Base-by-base conservation (phyloP, 257 asterid species). In the Hygrophila difformis region DNA sequence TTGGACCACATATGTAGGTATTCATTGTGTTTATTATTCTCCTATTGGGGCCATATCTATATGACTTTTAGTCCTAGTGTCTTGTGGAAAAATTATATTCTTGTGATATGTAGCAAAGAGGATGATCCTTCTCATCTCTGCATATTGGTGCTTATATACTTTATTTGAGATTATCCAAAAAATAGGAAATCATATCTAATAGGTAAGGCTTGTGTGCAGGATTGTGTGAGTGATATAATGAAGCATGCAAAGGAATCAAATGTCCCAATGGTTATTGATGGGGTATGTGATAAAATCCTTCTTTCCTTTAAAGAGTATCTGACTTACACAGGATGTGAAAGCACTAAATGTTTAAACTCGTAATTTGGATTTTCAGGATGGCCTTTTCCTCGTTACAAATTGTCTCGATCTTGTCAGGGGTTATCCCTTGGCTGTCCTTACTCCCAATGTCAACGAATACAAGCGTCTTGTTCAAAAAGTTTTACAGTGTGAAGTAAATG, bases 201-300 rank as follows among this genome's bases (percentile, higher is more conserved):
- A n/a, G n/a, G n/a, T 49, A 13, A 33, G 33, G 31, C 19, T 52
- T 61, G 31, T 65, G 53, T 67, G 22, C 84, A 85, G 96, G 93
- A 80, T 57, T 86, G 95, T 61, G 99, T 91, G 55, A 70, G 88
- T 66, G 65, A 76, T 51, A 86, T 91, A 70, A 82, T 86, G 84
- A 86, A 72, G 78, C 89, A 57, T 52, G 99, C 95, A 24, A 80
- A 75, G 76, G 54, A 68, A 61, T 75, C 79, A 57, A 86, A 76
- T 66, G 82, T 86, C 38, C 99, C 99, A 16, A 82, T 91, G 81
- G 87, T 86, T 37, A 69, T 91, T 52, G 98, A 91, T 43, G 98
- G 96, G 77, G 98, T 91, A 79, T 66, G 84, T 63, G 40, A 37
- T 50, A 16, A 47, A 38, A 22, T n/a, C n/a, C n/a, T n/a, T n/a